Conservation (phyloP, 306 rosid genomes). For the Gastrolobium bilobum region DNA sequence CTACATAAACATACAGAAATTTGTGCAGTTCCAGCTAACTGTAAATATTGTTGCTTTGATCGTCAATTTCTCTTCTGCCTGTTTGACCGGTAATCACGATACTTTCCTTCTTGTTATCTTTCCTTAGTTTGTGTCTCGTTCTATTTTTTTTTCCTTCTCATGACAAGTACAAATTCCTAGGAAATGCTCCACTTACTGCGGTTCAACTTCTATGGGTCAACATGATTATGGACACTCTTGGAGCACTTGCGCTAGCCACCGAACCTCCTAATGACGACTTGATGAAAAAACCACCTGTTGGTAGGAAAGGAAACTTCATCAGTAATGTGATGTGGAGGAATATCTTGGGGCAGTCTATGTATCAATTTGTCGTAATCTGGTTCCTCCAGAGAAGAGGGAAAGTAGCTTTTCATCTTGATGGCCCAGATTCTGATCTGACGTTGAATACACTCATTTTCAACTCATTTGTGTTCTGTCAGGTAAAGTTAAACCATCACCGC, state of each 20-base stretch:
- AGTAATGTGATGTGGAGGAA: constrained; percentile 99
- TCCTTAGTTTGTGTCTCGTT: not conserved
- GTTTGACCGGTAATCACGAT: constrained; percentile 81
- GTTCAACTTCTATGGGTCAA: constrained; percentile 99
- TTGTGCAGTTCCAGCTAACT: constrained; percentile 97
- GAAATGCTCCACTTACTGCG: constrained; percentile 96
- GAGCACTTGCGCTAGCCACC: constrained; percentile 98
- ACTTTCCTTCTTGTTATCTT: constrained; percentile 35
- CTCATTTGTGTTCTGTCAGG: constrained; percentile 98
- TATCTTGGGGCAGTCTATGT: constrained; percentile 87
- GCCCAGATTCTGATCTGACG: constrained; percentile 76
- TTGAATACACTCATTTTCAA: constrained; percentile 95
- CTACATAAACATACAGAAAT: constrained; percentile 93
- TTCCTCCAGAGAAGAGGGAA: constrained; percentile 93
- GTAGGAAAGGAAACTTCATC: constrained; percentile 96
- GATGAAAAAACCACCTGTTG: constrained; percentile 95
- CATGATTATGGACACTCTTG: constrained; percentile 99
- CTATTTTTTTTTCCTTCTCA: constrained; percentile 7
- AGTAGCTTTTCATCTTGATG: constrained; percentile 70
- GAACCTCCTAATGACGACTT: constrained; percentile 90
- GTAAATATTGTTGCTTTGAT: constrained; percentile 95
- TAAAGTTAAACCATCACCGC: constrained; percentile 50
- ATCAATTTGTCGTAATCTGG: constrained; percentile 89
- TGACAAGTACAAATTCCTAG: constrained; percentile 54
- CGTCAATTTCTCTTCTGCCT: constrained; percentile 95